Evolutionary conservation across 2,329 filamentous ascomycete genomes (phyloP).

Genomic region (Arthrobotrys pseudoclavata): DNA sequence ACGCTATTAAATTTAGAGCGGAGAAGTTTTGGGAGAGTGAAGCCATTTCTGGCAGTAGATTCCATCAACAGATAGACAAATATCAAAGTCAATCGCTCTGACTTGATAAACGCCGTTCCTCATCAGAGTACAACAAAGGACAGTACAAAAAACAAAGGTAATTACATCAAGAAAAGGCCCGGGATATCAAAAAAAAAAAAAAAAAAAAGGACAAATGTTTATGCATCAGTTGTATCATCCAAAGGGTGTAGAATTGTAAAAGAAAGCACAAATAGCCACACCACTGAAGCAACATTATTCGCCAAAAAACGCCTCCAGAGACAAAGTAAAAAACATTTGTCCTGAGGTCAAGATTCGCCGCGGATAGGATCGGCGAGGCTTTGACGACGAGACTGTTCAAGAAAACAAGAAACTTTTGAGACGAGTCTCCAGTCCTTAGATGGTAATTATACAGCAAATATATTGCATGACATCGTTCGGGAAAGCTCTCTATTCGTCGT

Average conservation of each 20-base stretch:
- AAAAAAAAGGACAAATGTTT: constrained; percentile 33
- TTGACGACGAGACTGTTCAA: constrained; percentile 2
- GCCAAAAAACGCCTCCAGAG: constrained; percentile 40
- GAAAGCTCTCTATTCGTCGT: constrained; percentile 7
- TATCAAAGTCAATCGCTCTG: background rate
- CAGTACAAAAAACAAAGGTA: constrained; percentile 22
- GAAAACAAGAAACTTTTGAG: constrained; percentile 42
- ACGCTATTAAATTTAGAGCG: background rate
- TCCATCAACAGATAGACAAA: constrained; percentile 5
- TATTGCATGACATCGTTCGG: constrained; percentile 12
- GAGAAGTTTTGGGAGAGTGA: constrained; percentile 1
- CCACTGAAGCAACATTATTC: constrained; percentile 27
- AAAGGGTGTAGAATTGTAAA: constrained; percentile 16
- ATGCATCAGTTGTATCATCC: constrained; percentile 33
- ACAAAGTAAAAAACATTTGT: constrained; percentile 28
- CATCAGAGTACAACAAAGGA: constrained; percentile 4
- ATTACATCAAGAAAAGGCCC: constrained; percentile 15
- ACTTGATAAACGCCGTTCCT: background rate
- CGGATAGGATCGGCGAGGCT: background rate
- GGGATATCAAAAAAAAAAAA: constrained; percentile 50
- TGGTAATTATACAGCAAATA: constrained; percentile 25
- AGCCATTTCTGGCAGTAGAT: constrained; percentile 10
- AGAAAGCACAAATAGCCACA: constrained; percentile 13
- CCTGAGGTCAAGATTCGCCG: constrained; percentile 23
- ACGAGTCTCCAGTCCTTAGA: constrained; percentile 17